Percentiles rank a stretch among this genome's conserved stretches.
Conservation (phyloP, 2,329 filamentous ascomycete species). For the Diaporthe eres region DNA sequence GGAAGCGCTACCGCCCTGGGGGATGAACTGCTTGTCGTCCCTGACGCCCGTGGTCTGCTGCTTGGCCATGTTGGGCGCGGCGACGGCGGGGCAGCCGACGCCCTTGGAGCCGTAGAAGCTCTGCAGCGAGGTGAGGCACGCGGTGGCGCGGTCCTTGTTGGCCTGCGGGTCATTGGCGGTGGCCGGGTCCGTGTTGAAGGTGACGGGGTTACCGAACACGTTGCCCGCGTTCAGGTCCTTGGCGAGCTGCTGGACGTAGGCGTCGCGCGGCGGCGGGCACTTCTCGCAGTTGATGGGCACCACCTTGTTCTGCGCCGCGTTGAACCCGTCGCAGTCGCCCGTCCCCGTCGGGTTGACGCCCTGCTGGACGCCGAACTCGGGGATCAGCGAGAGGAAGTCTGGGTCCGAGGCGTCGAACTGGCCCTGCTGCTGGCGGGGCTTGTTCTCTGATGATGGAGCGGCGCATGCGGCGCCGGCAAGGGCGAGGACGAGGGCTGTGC, state of each 20-base stretch:
- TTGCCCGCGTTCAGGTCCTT: constrained; percentile 55
- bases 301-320: constrained; percentile 22
- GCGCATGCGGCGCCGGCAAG: constrained; percentile 18
- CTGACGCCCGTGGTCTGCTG: constrained; percentile 20
- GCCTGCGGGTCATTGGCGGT: constrained; percentile 14
- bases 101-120: constrained; percentile 31
- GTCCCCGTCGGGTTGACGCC: constrained; percentile 25
- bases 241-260: constrained; percentile 56
- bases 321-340: constrained; percentile 28
- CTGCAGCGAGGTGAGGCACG: constrained; percentile 25
- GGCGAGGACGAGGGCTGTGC: constrained; percentile 9
- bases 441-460: constrained; percentile 16
- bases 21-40: constrained; percentile 28
- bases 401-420: constrained; percentile 26
- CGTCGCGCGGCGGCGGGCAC: constrained; percentile 51
- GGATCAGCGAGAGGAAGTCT: constrained; percentile 19
- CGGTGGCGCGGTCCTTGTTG: constrained; percentile 32
- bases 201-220: constrained; percentile 41
- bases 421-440: constrained; percentile 25
- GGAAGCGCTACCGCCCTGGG: neutral
- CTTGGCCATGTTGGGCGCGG: constrained; percentile 30
- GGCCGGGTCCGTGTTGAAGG: constrained; percentile 25
- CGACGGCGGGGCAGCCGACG: constrained; percentile 29
- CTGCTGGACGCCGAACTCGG: constrained; percentile 17
- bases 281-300: constrained; percentile 45